These are phyloP conservation scores for Phalaenopsis equestris DNA, from an alignment of 106 monocot genomes.

Conservation along the genomic window DNA sequence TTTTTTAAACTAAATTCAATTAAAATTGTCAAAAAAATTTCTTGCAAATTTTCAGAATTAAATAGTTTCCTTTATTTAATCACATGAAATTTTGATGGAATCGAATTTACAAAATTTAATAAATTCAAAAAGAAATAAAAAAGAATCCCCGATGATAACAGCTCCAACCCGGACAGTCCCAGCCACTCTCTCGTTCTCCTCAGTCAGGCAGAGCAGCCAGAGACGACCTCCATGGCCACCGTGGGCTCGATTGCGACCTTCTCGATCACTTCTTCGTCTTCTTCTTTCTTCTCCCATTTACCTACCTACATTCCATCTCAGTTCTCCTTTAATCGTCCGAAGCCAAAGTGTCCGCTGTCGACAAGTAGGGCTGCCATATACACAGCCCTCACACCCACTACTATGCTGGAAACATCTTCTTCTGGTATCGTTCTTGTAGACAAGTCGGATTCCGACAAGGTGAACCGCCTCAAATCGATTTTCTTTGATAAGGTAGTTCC, in stretches of 20 bases:
- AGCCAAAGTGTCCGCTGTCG: not conserved
- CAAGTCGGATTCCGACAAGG: slow-evolving; percentile 50
- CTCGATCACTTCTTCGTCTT: not conserved
- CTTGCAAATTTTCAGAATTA: too few relatives aligned
- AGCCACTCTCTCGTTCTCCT: not conserved
- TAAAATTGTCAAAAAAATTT: too few relatives aligned
- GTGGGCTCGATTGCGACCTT: not conserved
- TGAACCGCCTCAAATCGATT: slow-evolving; percentile 52
- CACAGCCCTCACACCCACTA: slow-evolving; percentile 16
- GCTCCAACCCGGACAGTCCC: not conserved
- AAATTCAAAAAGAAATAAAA: too few relatives aligned
- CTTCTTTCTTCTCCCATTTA: not conserved
- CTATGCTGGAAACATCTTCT: slow-evolving; percentile 28
- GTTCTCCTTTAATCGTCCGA: not conserved
- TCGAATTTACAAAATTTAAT: too few relatives aligned
- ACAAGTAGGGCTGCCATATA: slow-evolving; percentile 15
- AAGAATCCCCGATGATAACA: not conserved
- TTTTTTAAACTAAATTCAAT: too few relatives aligned
- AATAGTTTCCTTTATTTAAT: too few relatives aligned
- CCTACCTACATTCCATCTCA: not conserved
- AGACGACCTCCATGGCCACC: not conserved
- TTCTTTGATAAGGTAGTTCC: slow-evolving; percentile 70
- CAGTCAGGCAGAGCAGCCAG: too few relatives aligned
- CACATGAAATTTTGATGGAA: too few relatives aligned
- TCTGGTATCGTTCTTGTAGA: slow-evolving; percentile 64